These are phyloP conservation scores for Cercospora sp. DNA, from an alignment of 2,329 filamentous ascomycete genomes.

Conservation along the genomic window DNA sequence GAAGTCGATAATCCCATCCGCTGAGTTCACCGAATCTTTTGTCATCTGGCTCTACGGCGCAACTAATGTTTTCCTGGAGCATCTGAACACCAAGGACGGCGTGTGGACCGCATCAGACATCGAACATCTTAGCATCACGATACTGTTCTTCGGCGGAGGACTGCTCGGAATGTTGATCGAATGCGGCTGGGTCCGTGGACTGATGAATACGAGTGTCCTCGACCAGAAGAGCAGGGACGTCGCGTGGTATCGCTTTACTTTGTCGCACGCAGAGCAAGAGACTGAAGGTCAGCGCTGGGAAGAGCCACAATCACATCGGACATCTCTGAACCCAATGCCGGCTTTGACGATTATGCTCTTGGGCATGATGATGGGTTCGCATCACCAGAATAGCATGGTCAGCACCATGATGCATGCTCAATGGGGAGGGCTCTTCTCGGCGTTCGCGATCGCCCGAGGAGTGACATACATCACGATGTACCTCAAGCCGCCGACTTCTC, in stretches of 20 bases:
- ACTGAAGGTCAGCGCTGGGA: constrained; percentile 50
- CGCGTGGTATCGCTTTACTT: constrained; percentile 19
- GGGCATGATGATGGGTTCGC: constrained; percentile 92
- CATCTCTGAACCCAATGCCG: constrained; percentile 86
- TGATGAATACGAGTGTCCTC: constrained; percentile 58
- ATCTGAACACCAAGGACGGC: constrained; percentile 70
- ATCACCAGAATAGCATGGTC: constrained; percentile 79
- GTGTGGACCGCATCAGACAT: constrained; percentile 77
- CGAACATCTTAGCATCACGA: constrained; percentile 88
- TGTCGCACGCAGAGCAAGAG: not conserved
- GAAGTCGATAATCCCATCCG: constrained; percentile 65
- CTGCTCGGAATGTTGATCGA: constrained; percentile 54
- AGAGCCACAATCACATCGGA: constrained; percentile 65
- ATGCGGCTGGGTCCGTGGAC: constrained; percentile 58
- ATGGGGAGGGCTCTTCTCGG: constrained; percentile 84
- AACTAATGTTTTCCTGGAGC: constrained; percentile 90
- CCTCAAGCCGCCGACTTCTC: constrained; percentile 75
- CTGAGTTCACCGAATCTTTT: constrained; percentile 85
- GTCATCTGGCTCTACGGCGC: constrained; percentile 88
- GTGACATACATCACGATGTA: constrained; percentile 80
- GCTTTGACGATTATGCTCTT: constrained; percentile 82
- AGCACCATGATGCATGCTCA: constrained; percentile 92
- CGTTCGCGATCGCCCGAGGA: constrained; percentile 73
- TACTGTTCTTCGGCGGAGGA: constrained; percentile 91
- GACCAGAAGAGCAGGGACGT: constrained; percentile 42